Evolutionary conservation across 2,329 filamentous ascomycete species (phyloP).

Genomic region (Calonectria crousiana): DNA sequence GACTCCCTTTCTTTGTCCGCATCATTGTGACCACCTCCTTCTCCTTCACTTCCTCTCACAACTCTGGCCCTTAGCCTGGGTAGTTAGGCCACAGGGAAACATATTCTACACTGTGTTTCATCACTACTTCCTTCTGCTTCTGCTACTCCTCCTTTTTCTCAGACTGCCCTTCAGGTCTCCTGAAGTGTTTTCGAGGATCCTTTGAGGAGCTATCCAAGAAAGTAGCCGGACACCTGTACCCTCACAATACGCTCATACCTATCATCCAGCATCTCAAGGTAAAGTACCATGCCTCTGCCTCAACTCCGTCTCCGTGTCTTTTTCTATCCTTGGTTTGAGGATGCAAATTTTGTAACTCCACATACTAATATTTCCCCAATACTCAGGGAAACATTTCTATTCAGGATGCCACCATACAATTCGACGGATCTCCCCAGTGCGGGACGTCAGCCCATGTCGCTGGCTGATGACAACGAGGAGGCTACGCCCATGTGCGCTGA

Average conservation of each 20-base stretch:
- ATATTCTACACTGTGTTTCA: not conserved
- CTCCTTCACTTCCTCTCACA: not conserved
- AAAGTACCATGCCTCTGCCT: not conserved
- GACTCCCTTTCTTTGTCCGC: not conserved
- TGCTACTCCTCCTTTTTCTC: not conserved
- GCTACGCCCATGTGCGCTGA: not conserved
- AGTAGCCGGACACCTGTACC: too few species aligned
- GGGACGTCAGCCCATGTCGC: not conserved
- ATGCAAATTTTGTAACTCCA: not conserved
- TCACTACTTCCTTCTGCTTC: not conserved
- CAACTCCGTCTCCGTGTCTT: not conserved
- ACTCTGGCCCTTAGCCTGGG: not conserved
- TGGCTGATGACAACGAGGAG: not conserved
- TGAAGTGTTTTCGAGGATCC: not conserved
- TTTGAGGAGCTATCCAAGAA: not conserved
- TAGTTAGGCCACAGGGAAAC: not conserved
- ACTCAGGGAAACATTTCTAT: not conserved
- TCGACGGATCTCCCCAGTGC: not conserved
- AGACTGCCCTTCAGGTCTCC: not conserved
- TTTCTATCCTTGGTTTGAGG: not conserved
- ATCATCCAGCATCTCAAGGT: not conserved
- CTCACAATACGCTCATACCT: not conserved
- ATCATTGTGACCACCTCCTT: not conserved
- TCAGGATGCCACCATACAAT: conserved; percentile 8
- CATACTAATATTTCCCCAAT: not conserved